These are phyloP conservation scores for Infundibulicybe gibba DNA, from an alignment of 768 basidiomycete species.

Conservation along the genomic window DNA sequence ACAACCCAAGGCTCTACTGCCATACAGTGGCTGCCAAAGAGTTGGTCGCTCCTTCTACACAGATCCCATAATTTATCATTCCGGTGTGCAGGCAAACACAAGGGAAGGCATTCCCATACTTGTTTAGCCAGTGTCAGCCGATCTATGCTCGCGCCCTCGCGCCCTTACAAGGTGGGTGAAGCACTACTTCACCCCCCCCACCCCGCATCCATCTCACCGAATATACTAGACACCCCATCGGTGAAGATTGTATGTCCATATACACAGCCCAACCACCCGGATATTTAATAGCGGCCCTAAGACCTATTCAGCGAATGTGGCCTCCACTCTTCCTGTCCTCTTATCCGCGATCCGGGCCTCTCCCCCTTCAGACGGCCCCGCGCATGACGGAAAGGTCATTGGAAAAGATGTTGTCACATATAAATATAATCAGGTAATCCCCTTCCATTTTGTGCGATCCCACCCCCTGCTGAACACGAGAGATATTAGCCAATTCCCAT, in stretches of 20 bases:
- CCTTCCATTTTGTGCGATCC: not conserved
- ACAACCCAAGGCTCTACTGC: conserved; percentile 77
- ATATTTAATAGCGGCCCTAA: conserved; percentile 16
- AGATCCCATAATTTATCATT: not conserved
- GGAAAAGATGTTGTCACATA: conserved; percentile 76
- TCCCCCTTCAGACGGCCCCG: conserved; percentile 65
- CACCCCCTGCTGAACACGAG: not conserved
- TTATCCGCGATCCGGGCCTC: conserved; percentile 81
- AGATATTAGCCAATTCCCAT: conserved; percentile 69
- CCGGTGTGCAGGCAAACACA: conserved; percentile 67
- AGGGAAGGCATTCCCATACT: conserved; percentile 77
- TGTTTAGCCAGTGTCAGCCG: conserved; percentile 93
- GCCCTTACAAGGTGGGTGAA: conserved; percentile 66
- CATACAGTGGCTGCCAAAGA: conserved; percentile 87
- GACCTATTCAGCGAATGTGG: conserved; percentile 83
- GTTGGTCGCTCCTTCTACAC: conserved; percentile 29
- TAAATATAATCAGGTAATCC: conserved; percentile 65
- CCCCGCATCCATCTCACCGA: not conserved
- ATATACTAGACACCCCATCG: conserved; percentile 68
- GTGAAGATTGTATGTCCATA: conserved; percentile 65
- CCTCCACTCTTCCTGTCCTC: conserved; percentile 79
- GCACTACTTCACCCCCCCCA: not conserved
- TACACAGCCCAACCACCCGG: too few species aligned
- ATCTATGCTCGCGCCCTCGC: conserved; percentile 81
- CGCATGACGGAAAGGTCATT: conserved; percentile 70